Base-by-base conservation (phyloP, 345 rosid species). In the Boechera stricta region DNA sequence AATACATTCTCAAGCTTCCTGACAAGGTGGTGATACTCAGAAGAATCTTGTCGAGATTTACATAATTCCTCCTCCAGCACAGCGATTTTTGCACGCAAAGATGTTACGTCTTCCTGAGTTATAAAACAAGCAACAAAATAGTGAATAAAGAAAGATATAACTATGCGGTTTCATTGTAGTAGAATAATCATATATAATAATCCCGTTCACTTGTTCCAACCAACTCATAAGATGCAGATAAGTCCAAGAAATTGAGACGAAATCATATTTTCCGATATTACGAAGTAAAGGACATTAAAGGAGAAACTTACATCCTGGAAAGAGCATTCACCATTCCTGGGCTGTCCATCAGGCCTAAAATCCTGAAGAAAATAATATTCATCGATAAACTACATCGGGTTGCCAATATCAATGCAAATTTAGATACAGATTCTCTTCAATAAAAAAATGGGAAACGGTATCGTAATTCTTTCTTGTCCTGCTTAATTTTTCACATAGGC, bases 21-120 rank as follows among this genome's bases (percentile, higher is more conserved):
- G 77, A 63, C 79, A 41, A 84, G 89, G 60, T 79, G 80, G 13
- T 78, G 86, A 84, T 81, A 80, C 42, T 93, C 90, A 64, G 88
- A 79, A 54, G 87, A 82, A 77, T 90, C 92, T 73, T 87, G 90
- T 62, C 84, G 92, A 72, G 87, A 87, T 87, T 88, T 92, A 64
- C 81, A 81, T 60, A 93, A 81, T 28, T 93, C 98, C 78, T 93
- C 99, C 86, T 92, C 98, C 70, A 96, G 76, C 13, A 78, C 66
- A 65, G 84, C 77, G 64, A 90, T 90, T 83, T 85, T 96, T 21
- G 82, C 85, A 55, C 84, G 87, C 74, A 96, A 78, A 59, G 94
- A 85, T 73, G 72, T 51, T 53, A 87, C 77, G 75, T 93, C 93
- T 56, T 93, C 98, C 98, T 94, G 83, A 79, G 75, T 60, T 64